These are phyloP conservation scores for Digitaria exilis DNA, from an alignment of 202 grass and related monocot species.

Conservation along the genomic window DNA sequence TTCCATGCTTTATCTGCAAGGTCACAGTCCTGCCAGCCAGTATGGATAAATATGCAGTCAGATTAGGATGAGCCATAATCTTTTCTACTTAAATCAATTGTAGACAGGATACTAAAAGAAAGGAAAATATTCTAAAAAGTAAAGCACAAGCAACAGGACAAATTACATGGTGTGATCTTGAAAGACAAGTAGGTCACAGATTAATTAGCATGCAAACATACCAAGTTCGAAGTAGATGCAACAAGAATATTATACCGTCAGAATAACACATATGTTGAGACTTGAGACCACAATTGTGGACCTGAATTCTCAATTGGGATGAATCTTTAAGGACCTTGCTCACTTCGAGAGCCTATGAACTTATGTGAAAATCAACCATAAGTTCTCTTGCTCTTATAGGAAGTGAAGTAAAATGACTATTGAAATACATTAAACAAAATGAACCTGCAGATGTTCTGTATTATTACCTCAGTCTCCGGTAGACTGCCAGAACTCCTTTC, in stretches of 20 bases:
- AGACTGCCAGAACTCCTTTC: conserved; percentile 53
- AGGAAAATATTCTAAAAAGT: not conserved
- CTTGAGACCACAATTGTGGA: conserved; percentile 7
- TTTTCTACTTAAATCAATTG: conserved; percentile 29
- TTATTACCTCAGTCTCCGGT: conserved; percentile 57
- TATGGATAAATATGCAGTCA: conserved; percentile 35
- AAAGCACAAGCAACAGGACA: not conserved
- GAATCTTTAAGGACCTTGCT: not conserved
- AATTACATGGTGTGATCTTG: not conserved
- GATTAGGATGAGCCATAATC: conserved; percentile 5
- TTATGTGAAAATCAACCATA: not conserved
- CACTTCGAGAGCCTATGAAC: not conserved
- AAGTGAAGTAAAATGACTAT: not conserved
- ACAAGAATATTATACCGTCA: conserved; percentile 12
- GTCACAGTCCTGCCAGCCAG: conserved; percentile 48
- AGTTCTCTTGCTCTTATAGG: too few species aligned
- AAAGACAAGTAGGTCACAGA: not conserved
- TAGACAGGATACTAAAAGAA: conserved; percentile 24
- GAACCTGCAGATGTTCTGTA: conserved; percentile 23
- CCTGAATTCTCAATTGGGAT: not conserved
- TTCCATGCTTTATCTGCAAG: conserved; percentile 43
- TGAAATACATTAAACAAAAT: not conserved
- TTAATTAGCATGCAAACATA: conserved; percentile 2
- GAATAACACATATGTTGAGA: conserved; percentile 8
- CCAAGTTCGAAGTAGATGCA: not conserved